Evolutionary conservation across 495 filamentous ascomycete genomes (phyloP).

Genomic region (Sphaerosporella brunnea): DNA sequence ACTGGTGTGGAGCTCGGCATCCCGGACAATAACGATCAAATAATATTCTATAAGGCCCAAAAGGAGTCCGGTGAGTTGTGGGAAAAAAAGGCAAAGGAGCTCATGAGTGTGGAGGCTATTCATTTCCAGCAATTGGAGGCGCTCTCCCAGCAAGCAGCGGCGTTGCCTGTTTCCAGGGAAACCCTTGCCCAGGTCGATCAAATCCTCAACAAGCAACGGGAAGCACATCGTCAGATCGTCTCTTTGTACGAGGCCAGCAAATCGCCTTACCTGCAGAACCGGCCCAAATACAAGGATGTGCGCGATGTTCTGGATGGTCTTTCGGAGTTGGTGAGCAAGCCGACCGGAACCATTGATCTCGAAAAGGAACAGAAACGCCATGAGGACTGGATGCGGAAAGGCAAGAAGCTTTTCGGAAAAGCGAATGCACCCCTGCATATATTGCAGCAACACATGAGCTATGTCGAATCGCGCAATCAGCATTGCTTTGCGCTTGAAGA

Average conservation of each 20-base stretch:
- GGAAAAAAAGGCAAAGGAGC: constrained; percentile 84
- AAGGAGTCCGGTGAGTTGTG: constrained; percentile 60
- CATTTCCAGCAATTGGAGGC: constrained; percentile 92
- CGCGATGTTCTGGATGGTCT: constrained; percentile 73
- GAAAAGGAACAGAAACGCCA: constrained; percentile 91
- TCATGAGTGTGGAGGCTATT: constrained; percentile 74
- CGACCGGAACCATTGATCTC: constrained; percentile 72
- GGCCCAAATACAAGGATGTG: constrained; percentile 82
- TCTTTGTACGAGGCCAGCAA: constrained; percentile 61
- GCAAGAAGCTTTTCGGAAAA: constrained; percentile 97
- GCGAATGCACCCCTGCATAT: constrained; percentile 95
- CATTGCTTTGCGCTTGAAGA: constrained; percentile 90
- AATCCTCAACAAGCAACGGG: constrained; percentile 88
- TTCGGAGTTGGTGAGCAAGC: constrained; percentile 77
- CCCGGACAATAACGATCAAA: constrained; percentile 55
- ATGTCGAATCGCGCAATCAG: constrained; percentile 70
- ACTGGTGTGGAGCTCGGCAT: constrained; percentile 59
- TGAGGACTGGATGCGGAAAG: constrained; percentile 97
- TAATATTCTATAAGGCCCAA: constrained; percentile 58
- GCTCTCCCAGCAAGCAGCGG: constrained; percentile 54
- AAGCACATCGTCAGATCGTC: constrained; percentile 74
- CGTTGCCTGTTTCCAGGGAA: constrained; percentile 62
- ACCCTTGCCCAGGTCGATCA: constrained; percentile 73
- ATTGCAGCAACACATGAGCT: constrained; percentile 79
- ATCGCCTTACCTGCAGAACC: constrained; percentile 52